These are phyloP conservation scores for Mycena crocata DNA, from an alignment of 768 basidiomycete species.

Conservation along the genomic window DNA sequence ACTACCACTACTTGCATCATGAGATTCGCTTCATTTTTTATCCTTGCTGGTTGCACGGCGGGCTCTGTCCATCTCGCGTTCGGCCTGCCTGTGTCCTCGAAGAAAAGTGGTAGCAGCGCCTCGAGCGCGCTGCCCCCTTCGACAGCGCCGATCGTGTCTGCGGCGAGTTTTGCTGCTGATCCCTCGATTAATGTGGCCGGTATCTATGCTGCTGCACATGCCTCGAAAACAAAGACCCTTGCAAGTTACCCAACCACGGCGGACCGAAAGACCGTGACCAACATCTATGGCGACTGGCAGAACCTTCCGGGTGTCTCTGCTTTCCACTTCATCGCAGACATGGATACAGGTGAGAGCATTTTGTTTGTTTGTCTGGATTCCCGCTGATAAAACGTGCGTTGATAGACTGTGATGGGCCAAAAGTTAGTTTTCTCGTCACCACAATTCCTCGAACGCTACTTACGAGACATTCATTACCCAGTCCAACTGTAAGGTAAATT, in stretches of 20 bases:
- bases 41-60: neutral
- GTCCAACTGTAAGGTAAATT: slow-evolving; percentile 29
- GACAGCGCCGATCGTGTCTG: neutral
- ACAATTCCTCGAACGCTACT: neutral
- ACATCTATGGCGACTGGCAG: slow-evolving; percentile 37
- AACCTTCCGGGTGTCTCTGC: slow-evolving; percentile 31
- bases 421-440: slow-evolving; percentile 23
- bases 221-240: slow-evolving; percentile 26
- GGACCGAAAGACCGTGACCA: slow-evolving; percentile 16
- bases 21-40: neutral
- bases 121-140: neutral
- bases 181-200: slow-evolving; percentile 33
- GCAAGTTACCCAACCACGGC: slow-evolving; percentile 29
- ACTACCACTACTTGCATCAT: neutral
- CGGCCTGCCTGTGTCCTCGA: neutral
- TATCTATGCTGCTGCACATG: slow-evolving; percentile 35
- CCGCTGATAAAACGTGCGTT: too few species aligned
- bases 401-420: slow-evolving; percentile 41
- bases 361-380: too few species aligned
- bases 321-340: slow-evolving; percentile 39
- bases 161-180: slow-evolving; percentile 32
- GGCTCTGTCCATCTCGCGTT: neutral
- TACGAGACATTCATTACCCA: neutral
- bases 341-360: too few species aligned
- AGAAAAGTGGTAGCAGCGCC: neutral